Percentiles rank a stretch among this genome's conserved stretches.
These are phyloP conservation scores for Porphyrellus cyaneotinctus DNA, from an alignment of 768 basidiomycete genomes.

Conservation along the genomic window DNA sequence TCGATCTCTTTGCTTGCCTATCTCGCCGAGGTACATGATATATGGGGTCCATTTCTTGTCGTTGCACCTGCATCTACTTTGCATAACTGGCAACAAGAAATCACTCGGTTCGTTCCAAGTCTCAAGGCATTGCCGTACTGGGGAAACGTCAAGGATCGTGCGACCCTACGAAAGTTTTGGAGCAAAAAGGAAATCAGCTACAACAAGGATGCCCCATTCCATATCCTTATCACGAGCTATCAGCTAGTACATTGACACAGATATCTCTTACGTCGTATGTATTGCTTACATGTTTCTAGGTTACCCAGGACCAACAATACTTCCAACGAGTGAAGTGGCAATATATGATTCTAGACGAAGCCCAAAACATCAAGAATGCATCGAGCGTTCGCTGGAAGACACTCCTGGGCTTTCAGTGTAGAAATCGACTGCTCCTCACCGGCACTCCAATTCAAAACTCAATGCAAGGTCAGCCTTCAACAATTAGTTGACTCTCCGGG, in stretches of 20 bases:
- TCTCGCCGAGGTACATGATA: constrained; percentile 94
- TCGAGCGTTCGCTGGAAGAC: constrained; percentile 97
- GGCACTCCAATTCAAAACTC: constrained; percentile 99
- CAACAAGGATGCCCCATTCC: constrained; percentile 92
- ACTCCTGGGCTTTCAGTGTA: constrained; percentile 89
- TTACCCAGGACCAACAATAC: constrained; percentile 96
- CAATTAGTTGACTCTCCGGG: not conserved
- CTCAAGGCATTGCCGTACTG: constrained; percentile 97
- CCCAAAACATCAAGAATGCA: constrained; percentile 99
- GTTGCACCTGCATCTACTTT: constrained; percentile 96
- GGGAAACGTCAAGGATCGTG: constrained; percentile 95
- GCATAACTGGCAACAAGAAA: constrained; percentile 99
- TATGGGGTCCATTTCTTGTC: constrained; percentile 99
- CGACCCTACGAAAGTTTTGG: constrained; percentile 95
- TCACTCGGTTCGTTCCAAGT: constrained; percentile 90
- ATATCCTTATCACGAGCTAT: constrained; percentile 95
- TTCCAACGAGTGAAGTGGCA: constrained; percentile 99
- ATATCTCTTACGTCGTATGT: not conserved
- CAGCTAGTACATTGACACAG: constrained; percentile 61
- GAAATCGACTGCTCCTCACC: constrained; percentile 90
- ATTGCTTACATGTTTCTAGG: constrained; percentile 39
- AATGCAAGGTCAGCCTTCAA: constrained; percentile 78
- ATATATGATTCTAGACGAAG: constrained; percentile 99
- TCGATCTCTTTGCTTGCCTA: constrained; percentile 95
- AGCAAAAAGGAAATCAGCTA: constrained; percentile 96